Percentiles rank a stretch among this genome's conserved stretches.
Conservation (phyloP, 1,284 basidiomycete species). For the Moniliophthora roreri region DNA sequence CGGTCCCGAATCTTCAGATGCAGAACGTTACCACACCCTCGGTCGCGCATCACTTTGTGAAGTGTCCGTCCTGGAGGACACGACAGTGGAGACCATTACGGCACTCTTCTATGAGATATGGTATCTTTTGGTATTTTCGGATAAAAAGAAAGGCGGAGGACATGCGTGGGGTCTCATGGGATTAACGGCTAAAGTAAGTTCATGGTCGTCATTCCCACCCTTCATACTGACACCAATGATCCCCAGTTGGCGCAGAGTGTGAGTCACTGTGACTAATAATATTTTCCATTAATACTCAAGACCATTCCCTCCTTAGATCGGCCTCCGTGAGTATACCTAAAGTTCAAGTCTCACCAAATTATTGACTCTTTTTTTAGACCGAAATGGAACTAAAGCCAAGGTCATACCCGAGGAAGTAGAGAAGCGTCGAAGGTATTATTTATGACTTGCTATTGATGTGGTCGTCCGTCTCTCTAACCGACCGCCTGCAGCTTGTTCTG, state of each 20-base stretch:
- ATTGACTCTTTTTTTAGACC: constrained; percentile 27
- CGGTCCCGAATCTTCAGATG: constrained; percentile 45
- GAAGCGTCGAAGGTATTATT: constrained; percentile 32
- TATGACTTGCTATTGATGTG: no score
- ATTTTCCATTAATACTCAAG: constrained; percentile 12
- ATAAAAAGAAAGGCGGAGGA: constrained; percentile 44
- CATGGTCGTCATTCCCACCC: no score
- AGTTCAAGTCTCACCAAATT: constrained; percentile 2
- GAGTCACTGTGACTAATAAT: constrained; percentile 27
- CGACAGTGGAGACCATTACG: constrained; percentile 57
- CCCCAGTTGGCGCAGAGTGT: constrained; percentile 54
- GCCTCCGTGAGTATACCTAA: constrained; percentile 46
- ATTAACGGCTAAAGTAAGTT: constrained; percentile 46
- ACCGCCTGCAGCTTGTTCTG: constrained; percentile 41
- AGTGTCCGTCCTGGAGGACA: constrained; percentile 58
- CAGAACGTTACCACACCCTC: constrained; percentile 55
- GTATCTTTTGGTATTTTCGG: constrained; percentile 47
- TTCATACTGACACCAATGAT: not conserved
- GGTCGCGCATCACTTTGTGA: constrained; percentile 56
- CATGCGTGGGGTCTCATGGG: constrained; percentile 65
- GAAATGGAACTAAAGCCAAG: constrained; percentile 39
- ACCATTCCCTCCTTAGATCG: constrained; percentile 40
- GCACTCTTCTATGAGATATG: constrained; percentile 49
- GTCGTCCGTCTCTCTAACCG: no score
- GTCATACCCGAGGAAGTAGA: constrained; percentile 46